Conservation (phyloP, 2,329 filamentous ascomycete species). For the Pseudopithomyces maydicus region DNA sequence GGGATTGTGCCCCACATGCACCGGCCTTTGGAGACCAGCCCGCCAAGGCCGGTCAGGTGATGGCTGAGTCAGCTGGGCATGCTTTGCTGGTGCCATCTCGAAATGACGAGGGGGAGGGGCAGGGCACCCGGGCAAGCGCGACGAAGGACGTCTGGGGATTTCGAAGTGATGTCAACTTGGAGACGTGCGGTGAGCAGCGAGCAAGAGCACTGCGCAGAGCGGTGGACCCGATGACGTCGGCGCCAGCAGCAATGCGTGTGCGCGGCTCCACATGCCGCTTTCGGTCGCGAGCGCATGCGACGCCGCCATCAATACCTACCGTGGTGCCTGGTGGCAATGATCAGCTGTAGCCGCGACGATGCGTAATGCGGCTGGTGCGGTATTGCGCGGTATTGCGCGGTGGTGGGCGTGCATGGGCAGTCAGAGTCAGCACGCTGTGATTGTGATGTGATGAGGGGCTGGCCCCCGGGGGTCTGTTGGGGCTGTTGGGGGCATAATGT, state of each 20-base stretch:
- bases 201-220: neutral
- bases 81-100: neutral
- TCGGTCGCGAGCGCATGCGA: neutral
- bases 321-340: neutral
- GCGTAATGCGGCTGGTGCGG: neutral
- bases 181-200: neutral
- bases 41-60: neutral
- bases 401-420: no score
- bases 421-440: no score
- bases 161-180: neutral
- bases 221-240: slow-evolving; percentile 8
- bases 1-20: slow-evolving; percentile 3
- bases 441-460: no score
- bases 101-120: no score
- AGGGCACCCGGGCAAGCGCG: neutral
- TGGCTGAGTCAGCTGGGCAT: neutral
- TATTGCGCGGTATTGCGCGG: neutral
- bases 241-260: neutral
- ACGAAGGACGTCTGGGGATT: neutral
- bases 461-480: no score
- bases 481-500: no score
- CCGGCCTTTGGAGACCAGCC: neutral
- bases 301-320: neutral
- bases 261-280: slow-evolving; percentile 5
- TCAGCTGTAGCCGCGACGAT: neutral